Conservation (phyloP, 352 stramenopile species). For the Pythium rhizo-oryzae region DNA sequence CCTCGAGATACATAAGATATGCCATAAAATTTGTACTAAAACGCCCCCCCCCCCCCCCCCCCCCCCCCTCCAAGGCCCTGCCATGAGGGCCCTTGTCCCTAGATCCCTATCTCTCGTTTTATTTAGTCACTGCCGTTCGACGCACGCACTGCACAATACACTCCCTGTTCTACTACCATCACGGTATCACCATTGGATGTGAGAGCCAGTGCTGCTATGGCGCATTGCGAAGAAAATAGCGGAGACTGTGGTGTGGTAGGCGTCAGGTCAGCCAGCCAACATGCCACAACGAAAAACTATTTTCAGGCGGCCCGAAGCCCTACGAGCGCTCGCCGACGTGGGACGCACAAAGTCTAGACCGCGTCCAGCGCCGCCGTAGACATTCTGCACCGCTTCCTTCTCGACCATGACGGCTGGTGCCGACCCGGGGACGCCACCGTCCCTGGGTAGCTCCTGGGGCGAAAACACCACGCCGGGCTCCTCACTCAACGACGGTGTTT, state of each 20-base stretch:
- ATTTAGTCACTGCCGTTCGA: not conserved
- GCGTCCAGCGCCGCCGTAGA: not conserved
- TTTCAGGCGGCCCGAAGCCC: not conserved
- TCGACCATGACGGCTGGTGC: not conserved
- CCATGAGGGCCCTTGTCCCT: not conserved
- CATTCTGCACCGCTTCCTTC: not conserved
- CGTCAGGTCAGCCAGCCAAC: too few relatives aligned
- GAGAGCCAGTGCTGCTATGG: too few relatives aligned
- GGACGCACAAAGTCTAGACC: too few relatives aligned
- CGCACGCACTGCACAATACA: not conserved
- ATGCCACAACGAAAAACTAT: too few relatives aligned
- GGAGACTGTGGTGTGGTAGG: too few relatives aligned
- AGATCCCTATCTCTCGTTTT: not conserved
- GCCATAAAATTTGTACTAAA: too few relatives aligned
- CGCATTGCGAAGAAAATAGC: too few relatives aligned
- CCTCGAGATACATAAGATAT: slow-evolving; percentile 51
- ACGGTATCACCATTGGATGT: too few relatives aligned
- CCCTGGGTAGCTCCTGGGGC: slow-evolving; percentile 2
- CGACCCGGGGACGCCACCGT: not conserved
- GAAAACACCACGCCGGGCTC: slow-evolving; percentile 6
- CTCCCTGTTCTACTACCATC: not conserved
- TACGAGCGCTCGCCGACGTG: not conserved
- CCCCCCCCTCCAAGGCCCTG: too few relatives aligned
- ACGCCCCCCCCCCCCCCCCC: too few relatives aligned
- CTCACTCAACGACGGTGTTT: not conserved